phyloP scores from a whole-genome alignment of 1,139 yeast species.

The Geotrichum carabidarum region DNA sequence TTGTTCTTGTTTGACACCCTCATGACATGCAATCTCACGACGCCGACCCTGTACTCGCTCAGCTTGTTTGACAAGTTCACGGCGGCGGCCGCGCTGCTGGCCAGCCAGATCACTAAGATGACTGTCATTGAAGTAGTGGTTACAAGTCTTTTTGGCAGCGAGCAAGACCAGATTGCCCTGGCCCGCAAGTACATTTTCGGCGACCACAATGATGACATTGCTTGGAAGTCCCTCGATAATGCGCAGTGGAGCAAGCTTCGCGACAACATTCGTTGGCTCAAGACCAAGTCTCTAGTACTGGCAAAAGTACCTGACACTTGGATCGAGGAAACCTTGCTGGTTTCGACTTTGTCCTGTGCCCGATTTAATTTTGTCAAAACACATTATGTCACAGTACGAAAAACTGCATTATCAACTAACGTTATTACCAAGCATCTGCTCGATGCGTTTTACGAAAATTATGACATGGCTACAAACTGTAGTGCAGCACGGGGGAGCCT shows the following conservation, averaged over 20 bases:
- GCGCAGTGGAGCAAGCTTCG: conserved; percentile 10
- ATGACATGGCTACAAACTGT: conserved; percentile 34
- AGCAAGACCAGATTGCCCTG: conserved; percentile 17
- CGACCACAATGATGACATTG: neutral
- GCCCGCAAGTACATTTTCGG: conserved; percentile 12
- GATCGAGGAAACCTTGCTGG: conserved; percentile 23
- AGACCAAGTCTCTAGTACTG: conserved; percentile 21
- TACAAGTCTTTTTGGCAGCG: conserved; percentile 18
- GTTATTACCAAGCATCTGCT: conserved; percentile 18
- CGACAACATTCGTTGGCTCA: conserved; percentile 21
- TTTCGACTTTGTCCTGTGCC: conserved; percentile 13
- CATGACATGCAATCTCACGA: conserved; percentile 4
- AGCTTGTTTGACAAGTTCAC: conserved; percentile 15
- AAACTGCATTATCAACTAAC: conserved; percentile 4
- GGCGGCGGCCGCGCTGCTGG: conserved; percentile 13
- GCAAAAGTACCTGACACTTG: conserved; percentile 21
- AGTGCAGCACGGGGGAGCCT: conserved; percentile 32
- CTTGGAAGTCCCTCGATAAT: conserved; percentile 9
- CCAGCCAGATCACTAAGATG: conserved; percentile 5
- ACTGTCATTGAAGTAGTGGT: conserved; percentile 17
- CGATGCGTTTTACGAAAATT: conserved; percentile 30
- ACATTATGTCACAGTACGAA: conserved; percentile 12
- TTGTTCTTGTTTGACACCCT: conserved; percentile 14
- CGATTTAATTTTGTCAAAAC: conserved; percentile 25
- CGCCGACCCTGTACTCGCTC: conserved; percentile 10